Evolutionary conservation across 2,329 filamentous ascomycete genomes (phyloP), one percentile per base, ranked within the genome.

Genomic region (Phialocephala sp.): DNA sequence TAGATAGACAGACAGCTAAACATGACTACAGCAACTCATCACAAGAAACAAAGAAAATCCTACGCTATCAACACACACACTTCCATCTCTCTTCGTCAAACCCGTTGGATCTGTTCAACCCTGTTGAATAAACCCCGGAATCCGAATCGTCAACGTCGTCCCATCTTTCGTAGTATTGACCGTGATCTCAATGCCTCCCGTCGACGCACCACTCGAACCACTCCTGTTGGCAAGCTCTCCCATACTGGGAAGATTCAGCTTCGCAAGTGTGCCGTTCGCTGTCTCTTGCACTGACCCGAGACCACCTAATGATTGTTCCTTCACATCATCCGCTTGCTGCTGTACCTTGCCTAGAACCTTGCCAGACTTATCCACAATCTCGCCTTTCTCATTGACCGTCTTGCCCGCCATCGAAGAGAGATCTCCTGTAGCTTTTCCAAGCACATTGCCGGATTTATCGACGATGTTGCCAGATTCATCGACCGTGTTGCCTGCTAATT

Each of bases 151-250:
- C 9, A 74, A 62, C 32, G 64, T 71, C 15, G 70, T 74, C 24
- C 72, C 72, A 4, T 69, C 68, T 59, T 71, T 70, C 22, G 68
- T 73, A n/a, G 70, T 71, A 55, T 72, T 64, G 9, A 74, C 67
- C 8, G 61, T 67, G 47, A 74, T 74, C 65, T 73, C 69, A 54
- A 74, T 74, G 4, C 72, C 72, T 39, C 60, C 59, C 36, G 57
- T 54, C 15, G 55, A 59, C 12, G 52, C 20, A 50, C 45, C 22
- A n/a, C 56, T 55, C 5, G 32, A 47, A 12, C 36, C 32, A 20
- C 15, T 9, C 35, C 27, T 8, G 18, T 27, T 63, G n/a, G 35
- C 60, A 24, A 15, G 6, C 22, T 55, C 35, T 3, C 45, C 36
- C 32, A 47, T 47, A 9, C 37, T 20, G 11, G 47, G 56, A 24